phyloP scores from a whole-genome alignment of 805 yeast species.

The Allodekkera sacchari region DNA sequence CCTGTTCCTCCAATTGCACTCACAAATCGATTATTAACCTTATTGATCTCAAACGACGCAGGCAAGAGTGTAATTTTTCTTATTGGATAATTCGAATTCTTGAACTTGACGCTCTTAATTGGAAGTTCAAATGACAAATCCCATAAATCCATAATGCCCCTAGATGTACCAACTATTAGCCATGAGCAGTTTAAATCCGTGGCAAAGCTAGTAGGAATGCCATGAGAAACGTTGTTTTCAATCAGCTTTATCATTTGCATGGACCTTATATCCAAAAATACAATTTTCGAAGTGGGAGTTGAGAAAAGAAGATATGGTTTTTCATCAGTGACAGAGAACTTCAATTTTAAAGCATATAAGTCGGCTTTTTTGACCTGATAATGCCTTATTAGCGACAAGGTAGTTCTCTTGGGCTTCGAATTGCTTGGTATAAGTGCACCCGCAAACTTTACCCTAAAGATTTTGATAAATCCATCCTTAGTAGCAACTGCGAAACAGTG shows the following conservation, averaged over 20 bases:
- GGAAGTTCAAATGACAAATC: slow-evolving; percentile 61
- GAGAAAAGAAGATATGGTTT: slow-evolving; percentile 38
- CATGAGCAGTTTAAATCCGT: slow-evolving; percentile 48
- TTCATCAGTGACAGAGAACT: slow-evolving; percentile 31
- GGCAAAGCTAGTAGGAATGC: slow-evolving; percentile 53
- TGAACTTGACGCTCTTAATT: slow-evolving; percentile 56
- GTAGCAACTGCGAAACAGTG: slow-evolving; percentile 53
- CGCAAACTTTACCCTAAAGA: slow-evolving; percentile 31
- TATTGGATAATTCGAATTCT: slow-evolving; percentile 34
- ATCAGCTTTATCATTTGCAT: slow-evolving; percentile 37
- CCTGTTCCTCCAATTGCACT: slow-evolving; percentile 64
- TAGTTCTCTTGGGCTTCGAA: slow-evolving; percentile 9
- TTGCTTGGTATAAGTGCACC: no score
- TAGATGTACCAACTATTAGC: slow-evolving; percentile 66
- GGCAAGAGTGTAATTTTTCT: slow-evolving; percentile 38
- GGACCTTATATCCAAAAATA: slow-evolving; percentile 49
- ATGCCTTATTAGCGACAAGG: slow-evolving; percentile 30
- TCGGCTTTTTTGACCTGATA: slow-evolving; percentile 27
- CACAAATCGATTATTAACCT: slow-evolving; percentile 34
- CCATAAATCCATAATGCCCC: slow-evolving; percentile 74
- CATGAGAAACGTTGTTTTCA: slow-evolving; percentile 54
- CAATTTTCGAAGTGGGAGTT: slow-evolving; percentile 45
- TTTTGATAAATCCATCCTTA: slow-evolving; percentile 34
- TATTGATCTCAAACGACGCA: slow-evolving; percentile 23
- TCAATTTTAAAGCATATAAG: slow-evolving; percentile 35